Conservation (phyloP, 352 stramenopile genomes). For the Globisporangium parvum region DNA sequence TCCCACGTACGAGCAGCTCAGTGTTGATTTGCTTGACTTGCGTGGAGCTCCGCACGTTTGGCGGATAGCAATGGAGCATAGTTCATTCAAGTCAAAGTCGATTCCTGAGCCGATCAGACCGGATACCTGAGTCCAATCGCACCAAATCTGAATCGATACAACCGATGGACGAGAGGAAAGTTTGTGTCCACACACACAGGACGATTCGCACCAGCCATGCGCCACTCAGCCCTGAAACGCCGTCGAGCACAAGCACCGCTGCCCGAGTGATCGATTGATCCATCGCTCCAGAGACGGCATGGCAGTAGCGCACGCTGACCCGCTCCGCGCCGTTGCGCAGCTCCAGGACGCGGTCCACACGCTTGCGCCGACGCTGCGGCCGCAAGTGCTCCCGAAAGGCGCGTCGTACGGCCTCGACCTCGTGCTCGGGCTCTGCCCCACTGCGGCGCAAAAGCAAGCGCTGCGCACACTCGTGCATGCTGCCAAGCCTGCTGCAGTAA, state of each 20-base stretch:
- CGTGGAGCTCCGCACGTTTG: too few relatives aligned
- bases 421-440: slow-evolving; percentile 55
- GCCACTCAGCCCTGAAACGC: neutral
- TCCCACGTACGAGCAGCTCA: too few relatives aligned
- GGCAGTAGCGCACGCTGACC: slow-evolving; percentile 20
- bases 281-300: neutral
- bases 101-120: too few relatives aligned
- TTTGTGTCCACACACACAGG: too few relatives aligned
- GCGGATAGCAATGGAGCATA: too few relatives aligned
- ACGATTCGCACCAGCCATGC: too few relatives aligned
- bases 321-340: slow-evolving; percentile 54
- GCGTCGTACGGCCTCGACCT: slow-evolving; percentile 53
- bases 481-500: slow-evolving; percentile 19
- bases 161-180: too few relatives aligned
- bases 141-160: too few relatives aligned
- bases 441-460: slow-evolving; percentile 47
- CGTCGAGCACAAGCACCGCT: neutral
- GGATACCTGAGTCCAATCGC: too few relatives aligned
- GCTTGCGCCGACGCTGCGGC: slow-evolving; percentile 46
- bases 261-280: too few relatives aligned
- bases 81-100: too few relatives aligned
- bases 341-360: slow-evolving; percentile 49
- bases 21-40: too few relatives aligned
- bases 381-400: slow-evolving; percentile 68
- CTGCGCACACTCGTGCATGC: slow-evolving; percentile 38